Base-by-base conservation (phyloP, 2,329 filamentous ascomycete species). In the Cyanodermella asteris region DNA sequence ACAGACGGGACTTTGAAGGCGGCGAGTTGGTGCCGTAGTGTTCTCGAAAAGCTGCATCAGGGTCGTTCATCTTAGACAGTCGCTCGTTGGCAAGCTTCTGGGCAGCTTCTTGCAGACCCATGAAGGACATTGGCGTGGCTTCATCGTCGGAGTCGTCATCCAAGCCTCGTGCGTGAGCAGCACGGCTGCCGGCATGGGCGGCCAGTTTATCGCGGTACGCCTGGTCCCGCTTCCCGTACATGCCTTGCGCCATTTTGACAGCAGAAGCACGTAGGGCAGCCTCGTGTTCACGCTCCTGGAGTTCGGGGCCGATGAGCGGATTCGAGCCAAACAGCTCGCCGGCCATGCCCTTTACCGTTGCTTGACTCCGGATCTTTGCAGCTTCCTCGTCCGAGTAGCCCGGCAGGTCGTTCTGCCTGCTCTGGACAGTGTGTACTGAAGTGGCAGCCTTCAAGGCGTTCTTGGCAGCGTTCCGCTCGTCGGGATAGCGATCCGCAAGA, bases 31-130 rank as follows among this genome's bases (percentile, higher is more conserved):
- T 64, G 16, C 73, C 73, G 40, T 91, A 91, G 44, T 91, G 81
- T 22, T 74, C 68, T 20, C 76, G 65, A 34, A 72, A 74, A 3
- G 69, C 64, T 32, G 66, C 59, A 25, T 60, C 51, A 29, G 82
- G 72, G 28, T 75, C 63, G 20, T 84, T 68, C 30, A 93, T 66
- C 42, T 73, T 84, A 5, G 76, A 66, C 13, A 93, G 55, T 18
- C 81, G 69, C 44, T 90, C 76, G 29, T 82, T 70, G 0, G 84
- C 82, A 27, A 87, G 64, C 39, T 72, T 81, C 39, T 87, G 80
- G 1, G 84, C 84, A 5, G 75, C 72, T 39, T 91, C 80, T 42
- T 93, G 80, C 2, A 93, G 57, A 32, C 68, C 72, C 33, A 36
- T 34, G 23, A 41, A 43, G n/a, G n/a, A n/a, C 21, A 35, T 31